A percentile compares a stretch with the other conserved stretches of the same genome.
These are phyloP conservation scores for Planoprotostelium fungivorum DNA, from an alignment of 78 protist genomes.

Conservation along the genomic window DNA sequence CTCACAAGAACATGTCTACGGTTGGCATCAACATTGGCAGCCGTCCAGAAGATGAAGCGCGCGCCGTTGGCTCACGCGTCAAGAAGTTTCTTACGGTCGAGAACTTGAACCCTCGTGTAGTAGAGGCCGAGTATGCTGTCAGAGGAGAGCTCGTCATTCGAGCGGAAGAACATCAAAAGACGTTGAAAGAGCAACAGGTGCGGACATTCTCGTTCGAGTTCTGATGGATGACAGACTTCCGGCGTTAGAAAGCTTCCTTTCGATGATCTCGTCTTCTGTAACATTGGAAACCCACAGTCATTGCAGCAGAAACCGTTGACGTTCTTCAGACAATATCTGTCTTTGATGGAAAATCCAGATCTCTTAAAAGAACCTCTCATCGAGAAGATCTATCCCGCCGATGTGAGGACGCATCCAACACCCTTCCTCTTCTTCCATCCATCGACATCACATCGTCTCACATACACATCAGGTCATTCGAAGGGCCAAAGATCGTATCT, in stretches of 20 bases:
- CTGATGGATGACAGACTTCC: not conserved
- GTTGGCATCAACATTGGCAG: not conserved
- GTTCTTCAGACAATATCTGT: conserved; percentile 87
- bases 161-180: conserved; percentile 43
- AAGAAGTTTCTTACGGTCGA: conserved; percentile 45
- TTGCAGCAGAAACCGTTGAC: conserved; percentile 94
- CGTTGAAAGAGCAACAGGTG: conserved; percentile 16
- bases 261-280: conserved; percentile 86
- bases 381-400: conserved; percentile 63
- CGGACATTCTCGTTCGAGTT: not conserved
- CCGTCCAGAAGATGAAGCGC: not conserved
- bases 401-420: conserved; percentile 79
- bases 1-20: too few relatives aligned
- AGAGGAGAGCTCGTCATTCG: conserved; percentile 74
- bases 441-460: conserved; percentile 1
- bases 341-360: conserved; percentile 55
- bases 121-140: conserved; percentile 76
- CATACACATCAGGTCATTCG: not conserved
- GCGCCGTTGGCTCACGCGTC: not conserved
- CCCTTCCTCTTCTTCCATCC: conserved; percentile 4
- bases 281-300: conserved; percentile 99
- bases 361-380: conserved; percentile 27
- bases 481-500: not conserved
- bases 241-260: conserved; percentile 61
- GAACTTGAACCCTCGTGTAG: conserved; percentile 58